These are phyloP conservation scores for Cladosporium colombiae DNA, from an alignment of 2,329 filamentous ascomycete genomes.

Conservation along the genomic window DNA sequence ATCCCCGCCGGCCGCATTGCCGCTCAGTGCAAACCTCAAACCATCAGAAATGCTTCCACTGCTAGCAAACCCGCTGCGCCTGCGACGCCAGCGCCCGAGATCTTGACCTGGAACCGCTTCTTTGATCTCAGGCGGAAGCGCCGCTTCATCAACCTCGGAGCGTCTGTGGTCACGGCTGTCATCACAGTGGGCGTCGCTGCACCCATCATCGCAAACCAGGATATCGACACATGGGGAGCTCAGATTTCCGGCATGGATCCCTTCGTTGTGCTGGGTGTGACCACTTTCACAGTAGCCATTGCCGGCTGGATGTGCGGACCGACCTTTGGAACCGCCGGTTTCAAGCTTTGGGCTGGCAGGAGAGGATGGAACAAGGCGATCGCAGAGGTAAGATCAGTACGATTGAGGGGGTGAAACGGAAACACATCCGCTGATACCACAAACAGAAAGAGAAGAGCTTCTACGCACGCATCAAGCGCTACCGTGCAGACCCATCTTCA, in stretches of 20 bases:
- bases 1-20: neutral
- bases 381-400: slow-evolving; percentile 55
- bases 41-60: slow-evolving; percentile 15
- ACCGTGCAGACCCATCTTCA: slow-evolving; percentile 85
- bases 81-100: slow-evolving; percentile 23
- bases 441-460: slow-evolving; percentile 87
- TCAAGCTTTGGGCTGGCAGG: slow-evolving; percentile 72
- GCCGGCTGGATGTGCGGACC: slow-evolving; percentile 88
- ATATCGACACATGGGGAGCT: slow-evolving; percentile 66
- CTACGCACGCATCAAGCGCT: slow-evolving; percentile 85
- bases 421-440: neutral
- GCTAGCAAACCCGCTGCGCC: neutral
- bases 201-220: slow-evolving; percentile 66
- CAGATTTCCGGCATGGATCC: slow-evolving; percentile 83
- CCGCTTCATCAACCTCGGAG: slow-evolving; percentile 77
- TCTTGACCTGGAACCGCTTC: slow-evolving; percentile 79
- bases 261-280: slow-evolving; percentile 78
- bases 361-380: slow-evolving; percentile 65
- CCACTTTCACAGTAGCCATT: slow-evolving; percentile 74
- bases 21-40: neutral
- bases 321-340: slow-evolving; percentile 75
- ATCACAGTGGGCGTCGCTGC: slow-evolving; percentile 64
- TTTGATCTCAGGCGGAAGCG: slow-evolving; percentile 86
- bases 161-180: slow-evolving; percentile 67
- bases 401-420: too few relatives aligned